These are phyloP conservation scores for Metschnikowia kunwiensis DNA, from an alignment of 805 yeast genomes.

Conservation along the genomic window DNA sequence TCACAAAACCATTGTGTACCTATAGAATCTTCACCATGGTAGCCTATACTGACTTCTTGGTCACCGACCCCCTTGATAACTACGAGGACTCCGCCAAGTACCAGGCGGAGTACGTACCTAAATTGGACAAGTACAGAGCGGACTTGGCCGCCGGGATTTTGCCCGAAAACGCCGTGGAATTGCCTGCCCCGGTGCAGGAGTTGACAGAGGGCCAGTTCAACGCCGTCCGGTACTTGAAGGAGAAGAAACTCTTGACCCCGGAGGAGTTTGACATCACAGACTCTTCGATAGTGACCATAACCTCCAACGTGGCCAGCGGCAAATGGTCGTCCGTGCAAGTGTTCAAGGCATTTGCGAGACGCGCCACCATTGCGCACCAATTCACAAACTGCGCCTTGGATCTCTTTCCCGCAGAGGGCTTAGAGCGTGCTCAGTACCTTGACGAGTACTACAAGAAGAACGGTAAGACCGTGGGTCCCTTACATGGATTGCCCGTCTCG, in stretches of 20 bases:
- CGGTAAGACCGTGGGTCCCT: slow-evolving; percentile 55
- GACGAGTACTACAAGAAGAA: slow-evolving; percentile 50
- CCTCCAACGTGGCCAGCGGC: slow-evolving; percentile 43
- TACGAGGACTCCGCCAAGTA: slow-evolving; percentile 44
- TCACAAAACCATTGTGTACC: too few relatives aligned
- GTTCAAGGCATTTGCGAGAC: slow-evolving; percentile 60
- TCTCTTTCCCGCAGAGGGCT: slow-evolving; percentile 59
- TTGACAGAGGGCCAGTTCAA: slow-evolving; percentile 37
- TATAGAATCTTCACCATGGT: too few relatives aligned
- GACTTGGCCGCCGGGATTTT: slow-evolving; percentile 42
- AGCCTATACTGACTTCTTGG: slow-evolving; percentile 25
- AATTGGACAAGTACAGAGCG: slow-evolving; percentile 40
- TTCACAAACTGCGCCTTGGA: slow-evolving; percentile 60
- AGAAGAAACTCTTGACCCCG: slow-evolving; percentile 33
- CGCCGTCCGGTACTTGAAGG: slow-evolving; percentile 32
- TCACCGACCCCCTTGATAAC: slow-evolving; percentile 27
- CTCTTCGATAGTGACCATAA: slow-evolving; percentile 40
- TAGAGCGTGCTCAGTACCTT: slow-evolving; percentile 50
- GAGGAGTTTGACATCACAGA: slow-evolving; percentile 45
- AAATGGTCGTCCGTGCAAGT: slow-evolving; percentile 50
- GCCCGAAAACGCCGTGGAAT: slow-evolving; percentile 30
- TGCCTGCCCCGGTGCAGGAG: slow-evolving; percentile 33
- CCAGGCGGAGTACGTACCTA: slow-evolving; percentile 42
- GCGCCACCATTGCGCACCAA: slow-evolving; percentile 63
- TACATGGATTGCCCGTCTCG: slow-evolving; percentile 66